Conservation (phyloP, 257 asterid species). For the Dorcoceras hygrometricum region DNA sequence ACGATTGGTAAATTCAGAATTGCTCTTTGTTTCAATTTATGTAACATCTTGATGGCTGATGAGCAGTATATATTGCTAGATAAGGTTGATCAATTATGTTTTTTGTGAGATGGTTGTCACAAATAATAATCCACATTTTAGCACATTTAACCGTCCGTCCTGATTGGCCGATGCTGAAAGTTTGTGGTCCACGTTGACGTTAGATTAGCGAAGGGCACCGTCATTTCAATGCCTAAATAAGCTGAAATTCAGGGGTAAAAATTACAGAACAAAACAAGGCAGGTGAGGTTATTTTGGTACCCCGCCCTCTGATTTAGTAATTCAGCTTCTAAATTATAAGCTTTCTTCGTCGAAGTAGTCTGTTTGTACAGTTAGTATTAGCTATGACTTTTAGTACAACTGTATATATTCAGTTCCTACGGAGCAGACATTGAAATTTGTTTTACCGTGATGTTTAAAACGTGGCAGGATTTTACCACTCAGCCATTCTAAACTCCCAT, state of each 20-base stretch:
- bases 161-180: not conserved
- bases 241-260: not conserved
- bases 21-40: not conserved
- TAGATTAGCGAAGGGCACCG: not conserved
- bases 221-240: not conserved
- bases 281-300: not conserved
- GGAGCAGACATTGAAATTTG: not conserved
- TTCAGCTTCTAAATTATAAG: too few species aligned
- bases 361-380: not conserved
- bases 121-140: not conserved
- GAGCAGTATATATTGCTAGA: not conserved
- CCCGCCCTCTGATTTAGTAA: not conserved
- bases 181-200: not conserved
- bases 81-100: not conserved
- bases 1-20: too few species aligned
- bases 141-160: not conserved
- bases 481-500: slow-evolving; percentile 81
- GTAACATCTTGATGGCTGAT: not conserved
- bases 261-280: too few species aligned
- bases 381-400: not conserved
- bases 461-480: slow-evolving; percentile 74
- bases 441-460: not conserved
- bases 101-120: not conserved
- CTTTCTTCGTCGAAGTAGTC: too few species aligned
- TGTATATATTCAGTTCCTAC: too few species aligned